A percentile compares a stretch with the other conserved stretches of the same genome.
Evolutionary conservation across 345 rosid genomes (phyloP).

Genomic region (Adansonia digitata): DNA sequence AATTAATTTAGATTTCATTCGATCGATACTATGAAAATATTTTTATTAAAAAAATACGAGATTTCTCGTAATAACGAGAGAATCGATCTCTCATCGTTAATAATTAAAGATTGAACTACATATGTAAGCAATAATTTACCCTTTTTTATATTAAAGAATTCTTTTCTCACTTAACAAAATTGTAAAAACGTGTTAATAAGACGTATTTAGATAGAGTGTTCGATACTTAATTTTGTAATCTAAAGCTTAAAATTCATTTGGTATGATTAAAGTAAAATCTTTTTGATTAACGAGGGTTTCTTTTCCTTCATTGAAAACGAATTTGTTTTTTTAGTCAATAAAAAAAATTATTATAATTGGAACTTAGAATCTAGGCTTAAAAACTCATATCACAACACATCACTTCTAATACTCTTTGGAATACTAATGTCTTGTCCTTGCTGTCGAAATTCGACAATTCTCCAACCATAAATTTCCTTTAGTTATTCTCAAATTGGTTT

Average conservation of each 20-base stretch:
- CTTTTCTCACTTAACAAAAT: too few species aligned
- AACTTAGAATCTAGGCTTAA: neutral
- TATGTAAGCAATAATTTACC: too few species aligned
- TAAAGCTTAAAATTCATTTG: neutral
- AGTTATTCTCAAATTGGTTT: neutral
- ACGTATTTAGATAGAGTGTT: too few species aligned
- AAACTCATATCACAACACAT: slow-evolving; percentile 1
- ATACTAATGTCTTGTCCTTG: neutral
- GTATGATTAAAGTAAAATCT: neutral
- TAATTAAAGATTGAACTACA: too few species aligned
- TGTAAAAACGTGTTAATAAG: too few species aligned
- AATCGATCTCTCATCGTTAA: too few species aligned
- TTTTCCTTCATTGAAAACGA: neutral
- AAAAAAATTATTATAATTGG: neutral
- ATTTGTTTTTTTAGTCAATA: neutral
- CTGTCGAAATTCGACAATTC: neutral
- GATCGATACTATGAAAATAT: too few species aligned
- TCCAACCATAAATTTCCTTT: neutral
- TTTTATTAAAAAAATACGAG: too few species aligned
- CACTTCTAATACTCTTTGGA: neutral
- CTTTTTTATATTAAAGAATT: too few species aligned
- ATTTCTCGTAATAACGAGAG: too few species aligned
- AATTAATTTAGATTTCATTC: too few species aligned
- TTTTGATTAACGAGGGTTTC: neutral
- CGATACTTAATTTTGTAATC: neutral